Conservation (phyloP, 805 yeast genomes). For the Candida ponderosae region DNA sequence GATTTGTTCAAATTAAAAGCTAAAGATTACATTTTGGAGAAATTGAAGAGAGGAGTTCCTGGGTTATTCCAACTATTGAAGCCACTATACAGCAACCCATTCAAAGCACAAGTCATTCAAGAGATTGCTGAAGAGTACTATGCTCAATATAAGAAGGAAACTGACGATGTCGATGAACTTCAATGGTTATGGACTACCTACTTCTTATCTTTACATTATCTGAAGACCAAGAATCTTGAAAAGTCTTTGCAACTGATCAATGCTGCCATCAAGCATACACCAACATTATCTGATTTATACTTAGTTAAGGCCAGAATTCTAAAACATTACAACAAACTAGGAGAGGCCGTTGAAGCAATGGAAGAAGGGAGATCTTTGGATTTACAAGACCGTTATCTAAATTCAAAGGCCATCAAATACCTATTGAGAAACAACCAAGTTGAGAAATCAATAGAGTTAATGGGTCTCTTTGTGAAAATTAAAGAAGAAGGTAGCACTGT, state of each 20-base stretch:
- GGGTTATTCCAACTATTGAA: conserved; percentile 83
- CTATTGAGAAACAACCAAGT: conserved; percentile 66
- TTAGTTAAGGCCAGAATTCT: conserved; percentile 73
- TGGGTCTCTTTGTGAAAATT: conserved; percentile 80
- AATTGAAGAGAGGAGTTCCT: conserved; percentile 78
- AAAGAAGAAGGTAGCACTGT: conserved; percentile 59
- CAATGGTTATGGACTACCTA: conserved; percentile 57
- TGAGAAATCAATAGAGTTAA: conserved; percentile 65
- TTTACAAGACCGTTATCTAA: conserved; percentile 85
- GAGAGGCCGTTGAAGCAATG: conserved; percentile 58
- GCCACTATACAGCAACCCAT: conserved; percentile 52
- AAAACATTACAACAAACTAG: conserved; percentile 59
- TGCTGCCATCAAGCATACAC: conserved; percentile 61
- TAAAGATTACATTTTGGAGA: conserved; percentile 45
- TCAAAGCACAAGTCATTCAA: conserved; percentile 34
- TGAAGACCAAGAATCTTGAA: conserved; percentile 43
- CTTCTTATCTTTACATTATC: conserved; percentile 72
- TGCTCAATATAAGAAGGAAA: neutral
- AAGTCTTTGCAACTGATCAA: conserved; percentile 54
- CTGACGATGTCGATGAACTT: neutral
- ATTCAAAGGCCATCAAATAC: conserved; percentile 82
- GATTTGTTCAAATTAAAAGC: conserved; percentile 41
- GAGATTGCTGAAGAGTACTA: conserved; percentile 38
- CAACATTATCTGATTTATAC: conserved; percentile 78
- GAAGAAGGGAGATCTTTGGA: conserved; percentile 69